Conservation (phyloP, 2,329 filamentous ascomycete species). For the Aureobasidium sp. region DNA sequence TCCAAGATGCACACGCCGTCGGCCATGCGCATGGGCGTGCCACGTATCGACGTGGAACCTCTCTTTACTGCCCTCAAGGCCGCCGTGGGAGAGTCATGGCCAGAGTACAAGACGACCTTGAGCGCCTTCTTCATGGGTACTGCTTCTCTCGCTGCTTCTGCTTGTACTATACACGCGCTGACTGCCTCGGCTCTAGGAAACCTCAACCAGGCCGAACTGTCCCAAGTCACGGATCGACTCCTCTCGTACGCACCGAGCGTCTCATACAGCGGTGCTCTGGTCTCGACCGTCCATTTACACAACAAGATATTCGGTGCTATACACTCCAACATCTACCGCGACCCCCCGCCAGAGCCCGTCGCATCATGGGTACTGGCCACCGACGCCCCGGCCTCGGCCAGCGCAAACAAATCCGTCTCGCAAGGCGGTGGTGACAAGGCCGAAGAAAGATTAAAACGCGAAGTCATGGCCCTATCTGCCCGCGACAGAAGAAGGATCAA, state of each 20-base stretch:
- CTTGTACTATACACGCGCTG: not conserved
- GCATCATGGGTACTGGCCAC: conserved; percentile 57
- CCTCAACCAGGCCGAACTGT: conserved; percentile 53
- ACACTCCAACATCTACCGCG: conserved; percentile 49
- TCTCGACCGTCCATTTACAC: conserved; percentile 42
- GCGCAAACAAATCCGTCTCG: conserved; percentile 16
- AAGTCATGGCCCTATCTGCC: conserved; percentile 54
- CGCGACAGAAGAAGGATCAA: conserved; percentile 48
- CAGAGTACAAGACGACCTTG: conserved; percentile 50
- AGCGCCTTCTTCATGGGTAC: conserved; percentile 49
- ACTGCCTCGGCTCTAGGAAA: conserved; percentile 33
- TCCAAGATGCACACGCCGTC: conserved; percentile 17
- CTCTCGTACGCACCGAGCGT: conserved; percentile 41
- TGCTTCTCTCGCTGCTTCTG: conserved; percentile 11
- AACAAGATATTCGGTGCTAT: conserved; percentile 53
- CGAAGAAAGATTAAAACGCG: conserved; percentile 54
- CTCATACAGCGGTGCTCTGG: conserved; percentile 29
- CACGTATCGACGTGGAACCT: conserved; percentile 54
- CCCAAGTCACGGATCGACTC: conserved; percentile 46
- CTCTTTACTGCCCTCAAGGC: conserved; percentile 53
- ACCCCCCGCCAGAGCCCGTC: conserved; percentile 49
- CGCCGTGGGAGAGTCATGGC: conserved; percentile 51
- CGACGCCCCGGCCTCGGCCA: conserved; percentile 68
- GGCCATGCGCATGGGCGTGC: conserved; percentile 36
- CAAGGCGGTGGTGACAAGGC: conserved; percentile 47